Evolutionary conservation across 352 stramenopile genomes (phyloP).

Genomic region (Aphanomyces euteiches): DNA sequence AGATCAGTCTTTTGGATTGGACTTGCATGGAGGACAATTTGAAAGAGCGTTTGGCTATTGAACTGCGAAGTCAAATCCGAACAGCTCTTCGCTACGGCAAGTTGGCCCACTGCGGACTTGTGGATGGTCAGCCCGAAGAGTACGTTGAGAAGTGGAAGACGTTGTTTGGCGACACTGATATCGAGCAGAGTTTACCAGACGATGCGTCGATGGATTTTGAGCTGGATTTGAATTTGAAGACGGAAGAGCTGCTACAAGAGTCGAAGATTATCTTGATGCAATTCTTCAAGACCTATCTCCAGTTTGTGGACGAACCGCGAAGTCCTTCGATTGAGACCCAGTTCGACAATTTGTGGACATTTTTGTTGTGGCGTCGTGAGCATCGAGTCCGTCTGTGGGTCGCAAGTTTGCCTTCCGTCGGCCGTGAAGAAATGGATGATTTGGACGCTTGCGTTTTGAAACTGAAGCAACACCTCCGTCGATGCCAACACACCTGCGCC

Average conservation of each 20-base stretch:
- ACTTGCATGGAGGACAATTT: slow-evolving; percentile 56
- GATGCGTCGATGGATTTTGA: slow-evolving; percentile 12
- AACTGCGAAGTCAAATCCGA: neutral
- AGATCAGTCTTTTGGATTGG: slow-evolving; percentile 76
- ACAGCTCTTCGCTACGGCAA: slow-evolving; percentile 1
- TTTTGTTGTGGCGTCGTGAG: slow-evolving; percentile 50
- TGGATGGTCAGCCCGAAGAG: neutral
- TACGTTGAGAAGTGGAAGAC: slow-evolving; percentile 6
- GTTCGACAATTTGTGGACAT: slow-evolving; percentile 61
- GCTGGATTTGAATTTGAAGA: slow-evolving; percentile 13
- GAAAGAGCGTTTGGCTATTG: neutral
- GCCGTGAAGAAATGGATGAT: slow-evolving; percentile 40
- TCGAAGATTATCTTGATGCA: neutral
- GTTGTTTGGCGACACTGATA: neutral
- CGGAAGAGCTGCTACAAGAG: neutral
- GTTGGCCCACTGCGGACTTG: neutral
- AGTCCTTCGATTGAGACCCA: slow-evolving; percentile 31
- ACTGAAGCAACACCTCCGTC: slow-evolving; percentile 52
- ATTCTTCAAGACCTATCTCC: neutral
- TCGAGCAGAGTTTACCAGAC: neutral
- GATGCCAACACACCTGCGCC: slow-evolving; percentile 54
- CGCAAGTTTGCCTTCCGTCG: slow-evolving; percentile 41
- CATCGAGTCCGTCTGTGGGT: slow-evolving; percentile 40
- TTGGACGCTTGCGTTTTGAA: slow-evolving; percentile 52
- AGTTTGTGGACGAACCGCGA: neutral